Evolutionary conservation across 108 stramenopile genomes (phyloP), one percentile per base, ranked within the genome.

Genomic region (Nitzschia palea): DNA sequence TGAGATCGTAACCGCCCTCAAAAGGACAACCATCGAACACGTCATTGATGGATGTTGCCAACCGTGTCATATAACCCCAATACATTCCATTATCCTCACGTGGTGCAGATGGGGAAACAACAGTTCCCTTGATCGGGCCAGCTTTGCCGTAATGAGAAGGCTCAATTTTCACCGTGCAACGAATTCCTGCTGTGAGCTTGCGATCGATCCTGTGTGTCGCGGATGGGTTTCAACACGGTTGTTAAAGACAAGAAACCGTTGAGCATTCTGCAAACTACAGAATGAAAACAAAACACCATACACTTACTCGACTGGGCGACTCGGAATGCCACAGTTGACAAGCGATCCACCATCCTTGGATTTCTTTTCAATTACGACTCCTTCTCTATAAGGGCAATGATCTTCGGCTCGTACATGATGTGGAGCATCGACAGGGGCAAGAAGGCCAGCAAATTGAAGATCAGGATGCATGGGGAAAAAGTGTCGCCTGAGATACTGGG

Each of bases 391-490:
- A 43, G 65, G 73, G 36, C 76, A 62, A n/a, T 77, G 68, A 70
- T 99, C 98, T 29, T 86, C 85, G 35, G 79, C 88, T 60, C 97
- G 79, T 54, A 97, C 87, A 76, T 99, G 98, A 80, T 99, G 98
- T 31, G 98, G 98, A 6, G 96, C 96, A 70, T 97, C 98, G 45
- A 97, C 73, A 0, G 98, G 97, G n/a, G 87, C 77, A 32, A 99
- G 73, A 35, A 99, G 73, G 15, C 98, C 98, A 28, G 95, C 95
- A 73, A 97, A 95, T 57, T 94, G 92, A 52, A 97, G 79, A 76
- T 95, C 95, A 6, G 88, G 82, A 81, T 97, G 97, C 95, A 90
- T 95, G 12, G 97, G 96, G 65, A 97, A 96, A 68, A 98, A 92
- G 34, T 76, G 55, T 42, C 89, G 77, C 36, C 97, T 87, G 5